Base-by-base conservation (phyloP, 495 filamentous ascomycete species). In the Aspergillus leporis region DNA sequence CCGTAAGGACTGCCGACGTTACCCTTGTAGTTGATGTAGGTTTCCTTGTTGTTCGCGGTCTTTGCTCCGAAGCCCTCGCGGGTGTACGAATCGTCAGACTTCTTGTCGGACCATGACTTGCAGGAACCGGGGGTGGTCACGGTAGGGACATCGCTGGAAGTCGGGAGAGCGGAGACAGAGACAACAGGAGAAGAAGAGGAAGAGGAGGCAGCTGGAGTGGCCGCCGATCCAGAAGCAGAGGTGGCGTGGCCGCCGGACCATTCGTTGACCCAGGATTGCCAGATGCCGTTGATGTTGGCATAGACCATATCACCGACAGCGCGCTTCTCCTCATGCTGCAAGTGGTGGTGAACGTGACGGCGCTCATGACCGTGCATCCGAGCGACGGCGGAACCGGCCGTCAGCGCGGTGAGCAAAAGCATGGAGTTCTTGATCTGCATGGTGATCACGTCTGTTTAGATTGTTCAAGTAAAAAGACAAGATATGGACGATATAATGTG, bases 241-340 rank as follows among this genome's bases (percentile, higher is more conserved):
- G 73, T 57, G 48, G 66, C 63, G 30, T 66, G 63, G 23, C 80
- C 83, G 23, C 80, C 83, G 55, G 72, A 78, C 63, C 79, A 90
- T 54, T 83, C 69, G 76, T 91, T 91, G 61, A 75, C 71, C 87
- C 87, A 91, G 14, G 81, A 81, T 34, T 79, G 78, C 48, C 82
- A 68, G 49, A 83, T 65, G 58, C 87, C 87, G 59, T 88, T 74
- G 58, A 91, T 90, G 45, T 78, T 83, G 49, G 84, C 86, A 30
- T 74, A 76, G 34, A 90, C 85, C 51, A 70, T 55, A 47, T 76
- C 73, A 53, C 77, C 76, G 12, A 78, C 70, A 45, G 31, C 74
- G 56, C 80, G 78, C 70, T 80, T 70, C 50, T 74, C 67, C 31
- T 70, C 61, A 25, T 53, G 51, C 25, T 30, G 19, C 38, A 65